Percentiles rank a stretch among this genome's conserved stretches.
phyloP scores from a whole-genome alignment of 2,329 filamentous ascomycete genomes.

The Venturia carpophila region DNA sequence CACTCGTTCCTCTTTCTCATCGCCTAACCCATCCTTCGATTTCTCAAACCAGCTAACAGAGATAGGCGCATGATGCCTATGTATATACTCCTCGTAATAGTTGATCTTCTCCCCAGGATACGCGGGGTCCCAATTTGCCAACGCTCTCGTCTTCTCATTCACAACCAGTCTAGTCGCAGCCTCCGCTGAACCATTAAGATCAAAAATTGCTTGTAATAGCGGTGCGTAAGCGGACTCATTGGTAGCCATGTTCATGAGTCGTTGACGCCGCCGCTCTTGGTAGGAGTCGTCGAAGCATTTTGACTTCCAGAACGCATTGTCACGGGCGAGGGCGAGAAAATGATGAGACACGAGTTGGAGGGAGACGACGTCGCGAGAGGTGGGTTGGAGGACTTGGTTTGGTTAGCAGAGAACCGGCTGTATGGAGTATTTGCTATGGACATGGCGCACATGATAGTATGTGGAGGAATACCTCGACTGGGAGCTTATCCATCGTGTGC shows the following conservation, averaged over 20 bases:
- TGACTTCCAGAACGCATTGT: conserved; percentile 68
- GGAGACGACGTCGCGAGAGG: conserved; percentile 48
- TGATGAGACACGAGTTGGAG: conserved; percentile 62
- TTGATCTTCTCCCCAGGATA: conserved; percentile 63
- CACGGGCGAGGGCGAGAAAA: conserved; percentile 60
- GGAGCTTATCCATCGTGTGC: conserved; percentile 25
- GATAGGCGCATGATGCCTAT: conserved; percentile 68
- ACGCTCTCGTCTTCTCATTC: conserved; percentile 45
- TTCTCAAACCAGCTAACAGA: conserved; percentile 68
- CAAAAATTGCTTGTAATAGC: conserved; percentile 32
- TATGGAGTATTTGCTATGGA: conserved; percentile 10
- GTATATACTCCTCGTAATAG: conserved; percentile 87
- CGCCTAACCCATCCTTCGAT: conserved; percentile 38
- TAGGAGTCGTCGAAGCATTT: conserved; percentile 65
- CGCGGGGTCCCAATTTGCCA: conserved; percentile 77
- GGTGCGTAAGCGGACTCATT: conserved; percentile 37
- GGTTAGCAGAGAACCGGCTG: conserved; percentile 2
- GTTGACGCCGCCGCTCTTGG: conserved; percentile 55
- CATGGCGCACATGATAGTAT: conserved; percentile 35
- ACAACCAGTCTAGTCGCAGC: conserved; percentile 28
- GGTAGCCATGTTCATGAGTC: conserved; percentile 36
- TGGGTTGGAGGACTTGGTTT: conserved; percentile 20
- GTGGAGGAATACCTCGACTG: conserved; percentile 37
- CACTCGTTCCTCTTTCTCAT: conserved; percentile 31
- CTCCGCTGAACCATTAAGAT: conserved; percentile 19